These are phyloP conservation scores for Pulveroboletus sp. DNA, from an alignment of 768 basidiomycete genomes.

Conservation along the genomic window DNA sequence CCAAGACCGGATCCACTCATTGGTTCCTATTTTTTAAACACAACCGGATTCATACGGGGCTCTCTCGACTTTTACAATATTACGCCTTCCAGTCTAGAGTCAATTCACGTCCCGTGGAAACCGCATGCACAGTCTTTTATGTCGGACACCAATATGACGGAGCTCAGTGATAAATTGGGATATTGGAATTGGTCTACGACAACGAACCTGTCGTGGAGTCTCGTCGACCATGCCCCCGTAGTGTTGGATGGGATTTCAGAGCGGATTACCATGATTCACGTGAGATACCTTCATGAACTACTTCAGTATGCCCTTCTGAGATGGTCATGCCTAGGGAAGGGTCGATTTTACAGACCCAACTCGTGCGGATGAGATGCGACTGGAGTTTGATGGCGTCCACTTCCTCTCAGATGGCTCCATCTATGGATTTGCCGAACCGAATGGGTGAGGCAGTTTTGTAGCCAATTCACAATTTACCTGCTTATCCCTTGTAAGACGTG, in stretches of 20 bases:
- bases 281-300: constrained; percentile 33
- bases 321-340: constrained; percentile 47
- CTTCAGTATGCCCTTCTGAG: constrained; percentile 4
- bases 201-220: constrained; percentile 58
- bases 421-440: constrained; percentile 66
- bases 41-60: constrained; percentile 76
- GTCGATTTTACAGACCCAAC: constrained; percentile 57
- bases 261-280: constrained; percentile 59
- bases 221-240: constrained; percentile 54
- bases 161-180: constrained; percentile 43
- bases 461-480: background rate
- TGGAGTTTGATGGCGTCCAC: constrained; percentile 78
- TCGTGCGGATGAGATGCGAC: constrained; percentile 52
- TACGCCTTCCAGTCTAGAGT: constrained; percentile 41
- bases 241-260: constrained; percentile 36
- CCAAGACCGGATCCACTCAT: constrained; percentile 38
- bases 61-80: constrained; percentile 60
- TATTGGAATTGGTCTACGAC: constrained; percentile 70
- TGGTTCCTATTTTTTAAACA: constrained; percentile 66
- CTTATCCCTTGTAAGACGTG: constrained; percentile 35
- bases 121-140: constrained; percentile 47
- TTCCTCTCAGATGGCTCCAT: constrained; percentile 69
- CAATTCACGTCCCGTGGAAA: constrained; percentile 43
- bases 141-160: constrained; percentile 46
- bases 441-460: constrained; percentile 43